These are phyloP conservation scores for Mangifera indica DNA, from an alignment of 345 rosid species.

Conservation along the genomic window DNA sequence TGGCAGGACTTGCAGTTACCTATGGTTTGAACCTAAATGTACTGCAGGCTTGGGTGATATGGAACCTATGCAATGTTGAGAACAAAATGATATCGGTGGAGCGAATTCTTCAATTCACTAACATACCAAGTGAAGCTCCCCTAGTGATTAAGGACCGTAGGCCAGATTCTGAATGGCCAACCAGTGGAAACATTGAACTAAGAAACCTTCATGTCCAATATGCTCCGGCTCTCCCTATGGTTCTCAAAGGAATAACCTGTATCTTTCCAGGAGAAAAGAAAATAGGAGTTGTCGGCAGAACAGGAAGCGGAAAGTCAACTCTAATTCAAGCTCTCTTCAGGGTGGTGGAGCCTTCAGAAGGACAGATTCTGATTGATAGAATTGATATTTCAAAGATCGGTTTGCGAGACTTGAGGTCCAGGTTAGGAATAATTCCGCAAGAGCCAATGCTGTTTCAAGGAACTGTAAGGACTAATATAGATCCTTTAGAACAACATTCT, in stretches of 20 bases:
- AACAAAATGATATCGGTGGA: constrained; percentile 82
- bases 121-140: constrained; percentile 58
- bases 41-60: constrained; percentile 78
- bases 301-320: constrained; percentile 93
- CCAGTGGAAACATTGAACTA: constrained; percentile 47
- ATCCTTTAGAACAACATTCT: constrained; percentile 67
- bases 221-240: constrained; percentile 50
- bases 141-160: constrained; percentile 37
- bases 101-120: constrained; percentile 61
- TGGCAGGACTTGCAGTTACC: constrained; percentile 64
- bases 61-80: constrained; percentile 74
- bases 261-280: constrained; percentile 63
- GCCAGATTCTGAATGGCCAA: constrained; percentile 58
- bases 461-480: constrained; percentile 74
- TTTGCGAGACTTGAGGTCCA: constrained; percentile 75
- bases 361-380: constrained; percentile 74
- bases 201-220: constrained; percentile 52
- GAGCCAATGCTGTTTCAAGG: constrained; percentile 87
- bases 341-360: constrained; percentile 72
- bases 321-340: constrained; percentile 83
- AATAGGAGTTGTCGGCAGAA: constrained; percentile 87
- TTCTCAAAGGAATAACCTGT: constrained; percentile 65
- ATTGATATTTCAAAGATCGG: constrained; percentile 67
- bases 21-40: constrained; percentile 66
- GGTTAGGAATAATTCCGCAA: constrained; percentile 84